Percentiles rank a stretch among this genome's conserved stretches.
Conservation (phyloP, 371 early-diverging fungal species). For the Zychaea mexicana region DNA sequence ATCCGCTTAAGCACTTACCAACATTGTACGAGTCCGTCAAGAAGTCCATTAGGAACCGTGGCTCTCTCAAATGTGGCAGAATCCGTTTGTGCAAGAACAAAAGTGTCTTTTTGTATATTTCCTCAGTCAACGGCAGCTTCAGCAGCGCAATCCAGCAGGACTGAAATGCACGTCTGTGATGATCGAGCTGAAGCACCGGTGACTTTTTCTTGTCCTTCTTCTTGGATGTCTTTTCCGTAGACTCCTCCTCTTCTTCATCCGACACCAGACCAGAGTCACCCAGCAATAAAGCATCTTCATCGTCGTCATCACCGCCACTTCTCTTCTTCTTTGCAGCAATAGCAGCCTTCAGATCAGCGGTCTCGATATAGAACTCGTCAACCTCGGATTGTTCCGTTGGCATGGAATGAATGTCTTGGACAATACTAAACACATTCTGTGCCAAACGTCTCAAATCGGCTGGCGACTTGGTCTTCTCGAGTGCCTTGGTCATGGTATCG, state of each 20-base stretch:
- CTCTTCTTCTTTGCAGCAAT: constrained; percentile 6
- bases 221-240: constrained; percentile 26
- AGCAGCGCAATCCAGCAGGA: constrained; percentile 85
- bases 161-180: constrained; percentile 65
- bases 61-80: constrained; percentile 81
- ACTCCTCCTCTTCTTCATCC: constrained; percentile 48
- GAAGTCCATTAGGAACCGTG: constrained; percentile 86
- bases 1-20: constrained; percentile 44
- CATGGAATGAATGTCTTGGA: constrained; percentile 60
- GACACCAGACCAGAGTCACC: constrained; percentile 35
- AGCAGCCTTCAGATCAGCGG: constrained; percentile 41
- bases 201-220: constrained; percentile 36
- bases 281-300: constrained; percentile 16
- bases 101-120: constrained; percentile 79
- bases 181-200: constrained; percentile 35
- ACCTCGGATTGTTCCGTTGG: constrained; percentile 63
- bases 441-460: constrained; percentile 27
- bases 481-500: neutral
- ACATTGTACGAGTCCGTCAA: constrained; percentile 85
- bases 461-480: constrained; percentile 20
- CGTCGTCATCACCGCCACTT: constrained; percentile 19
- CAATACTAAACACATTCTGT: constrained; percentile 54
- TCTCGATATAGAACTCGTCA: constrained; percentile 64
- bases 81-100: constrained; percentile 83
- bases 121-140: constrained; percentile 67